A percentile compares a stretch with the other conserved stretches of the same genome.
These are phyloP conservation scores for Scheffersomyces illinoinensis DNA, from an alignment of 1,139 yeast genomes.

Conservation along the genomic window DNA sequence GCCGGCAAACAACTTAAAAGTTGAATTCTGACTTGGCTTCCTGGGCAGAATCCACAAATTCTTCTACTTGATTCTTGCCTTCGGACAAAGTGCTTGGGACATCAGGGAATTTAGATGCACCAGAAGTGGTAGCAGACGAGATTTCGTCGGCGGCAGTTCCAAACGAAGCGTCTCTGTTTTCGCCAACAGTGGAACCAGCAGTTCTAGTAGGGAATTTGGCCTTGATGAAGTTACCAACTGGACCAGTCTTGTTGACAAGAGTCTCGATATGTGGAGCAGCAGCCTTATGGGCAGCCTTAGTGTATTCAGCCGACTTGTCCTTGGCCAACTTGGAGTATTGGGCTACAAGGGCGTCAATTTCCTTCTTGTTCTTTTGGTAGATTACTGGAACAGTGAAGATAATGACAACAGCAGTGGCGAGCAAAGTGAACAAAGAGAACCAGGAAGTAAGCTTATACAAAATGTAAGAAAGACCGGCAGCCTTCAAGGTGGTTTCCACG, in stretches of 20 bases:
- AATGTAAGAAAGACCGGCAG: constrained; percentile 65
- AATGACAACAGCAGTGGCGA: constrained; percentile 55
- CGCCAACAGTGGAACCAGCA: constrained; percentile 69
- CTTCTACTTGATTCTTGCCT: constrained; percentile 11
- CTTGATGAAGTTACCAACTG: constrained; percentile 58
- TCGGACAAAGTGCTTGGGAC: constrained; percentile 33
- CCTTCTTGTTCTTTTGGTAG: constrained; percentile 72
- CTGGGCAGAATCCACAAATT: constrained; percentile 12
- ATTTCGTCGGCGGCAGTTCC: constrained; percentile 27
- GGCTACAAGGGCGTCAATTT: constrained; percentile 74
- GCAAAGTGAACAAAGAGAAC: constrained; percentile 72
- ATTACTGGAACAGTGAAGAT: constrained; percentile 77
- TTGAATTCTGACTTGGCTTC: constrained; percentile 7
- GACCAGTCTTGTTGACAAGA: constrained; percentile 61
- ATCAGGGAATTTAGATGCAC: constrained; percentile 50
- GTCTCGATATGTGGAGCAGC: constrained; percentile 46
- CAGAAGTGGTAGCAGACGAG: constrained; percentile 28
- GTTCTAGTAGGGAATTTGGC: constrained; percentile 69
- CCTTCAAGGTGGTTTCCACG: constrained; percentile 68
- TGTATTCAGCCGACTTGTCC: constrained; percentile 54
- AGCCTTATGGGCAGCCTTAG: constrained; percentile 54
- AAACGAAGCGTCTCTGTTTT: constrained; percentile 33
- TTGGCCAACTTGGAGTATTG: constrained; percentile 57
- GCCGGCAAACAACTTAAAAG: background rate
- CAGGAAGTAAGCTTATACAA: constrained; percentile 73